Conservation (phyloP, 345 rosid genomes). For the Rhodomyrtus tomentosa region DNA sequence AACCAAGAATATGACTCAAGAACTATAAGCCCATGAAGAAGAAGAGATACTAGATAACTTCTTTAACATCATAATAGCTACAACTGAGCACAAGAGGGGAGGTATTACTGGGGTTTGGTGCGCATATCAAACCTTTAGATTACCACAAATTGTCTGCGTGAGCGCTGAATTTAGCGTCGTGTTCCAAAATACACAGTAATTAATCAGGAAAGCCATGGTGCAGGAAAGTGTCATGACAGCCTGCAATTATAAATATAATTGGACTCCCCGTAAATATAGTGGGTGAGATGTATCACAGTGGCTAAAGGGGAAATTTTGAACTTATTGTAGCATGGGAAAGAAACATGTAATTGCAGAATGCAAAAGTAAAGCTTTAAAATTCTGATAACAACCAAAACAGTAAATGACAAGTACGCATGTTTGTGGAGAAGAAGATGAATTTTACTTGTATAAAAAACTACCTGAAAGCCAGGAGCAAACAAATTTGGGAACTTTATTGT, state of each 20-base stretch:
- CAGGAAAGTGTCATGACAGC: conserved; percentile 58
- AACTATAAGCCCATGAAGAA: neutral
- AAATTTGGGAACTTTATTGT: conserved; percentile 58
- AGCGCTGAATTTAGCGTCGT: conserved; percentile 96
- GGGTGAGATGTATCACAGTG: neutral
- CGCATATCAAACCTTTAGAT: conserved; percentile 58
- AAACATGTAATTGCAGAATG: neutral
- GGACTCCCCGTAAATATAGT: neutral
- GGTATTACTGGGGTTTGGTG: neutral
- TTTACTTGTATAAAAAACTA: conserved; percentile 4
- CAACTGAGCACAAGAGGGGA: neutral
- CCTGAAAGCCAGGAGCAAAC: conserved; percentile 79
- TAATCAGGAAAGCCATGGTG: conserved; percentile 83
- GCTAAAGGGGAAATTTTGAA: neutral
- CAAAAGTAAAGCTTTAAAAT: neutral
- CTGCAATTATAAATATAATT: neutral
- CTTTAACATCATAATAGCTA: neutral
- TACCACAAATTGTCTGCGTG: conserved; percentile 95
- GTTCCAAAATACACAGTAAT: conserved; percentile 86
- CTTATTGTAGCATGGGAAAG: neutral
- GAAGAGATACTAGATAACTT: neutral
- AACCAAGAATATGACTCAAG: neutral
- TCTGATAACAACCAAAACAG: neutral
- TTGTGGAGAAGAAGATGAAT: neutral
- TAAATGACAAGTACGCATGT: neutral